Percentiles rank a stretch among this genome's conserved stretches.
phyloP scores from a whole-genome alignment of 208 protist species.

The Trypanosoma mega region DNA sequence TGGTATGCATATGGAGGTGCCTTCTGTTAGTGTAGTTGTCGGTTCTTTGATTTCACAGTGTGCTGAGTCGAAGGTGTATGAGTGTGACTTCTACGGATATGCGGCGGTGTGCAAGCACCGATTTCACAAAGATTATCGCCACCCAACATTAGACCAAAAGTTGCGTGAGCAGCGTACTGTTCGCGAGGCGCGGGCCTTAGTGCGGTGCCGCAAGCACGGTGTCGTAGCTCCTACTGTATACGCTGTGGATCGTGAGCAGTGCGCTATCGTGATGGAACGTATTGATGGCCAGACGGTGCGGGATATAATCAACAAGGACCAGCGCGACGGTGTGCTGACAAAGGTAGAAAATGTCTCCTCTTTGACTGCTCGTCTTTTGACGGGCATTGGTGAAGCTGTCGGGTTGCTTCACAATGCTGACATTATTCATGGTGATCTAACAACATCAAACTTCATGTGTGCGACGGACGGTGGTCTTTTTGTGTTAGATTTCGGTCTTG shows the following conservation, averaged over 20 bases:
- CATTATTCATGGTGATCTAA: constrained; percentile 97
- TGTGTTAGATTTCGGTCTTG: constrained; percentile 98
- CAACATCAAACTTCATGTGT: constrained; percentile 97
- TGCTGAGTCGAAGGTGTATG: constrained; percentile 80
- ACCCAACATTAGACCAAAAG: constrained; percentile 64
- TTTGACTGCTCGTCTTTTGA: constrained; percentile 35
- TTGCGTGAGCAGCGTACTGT: constrained; percentile 78
- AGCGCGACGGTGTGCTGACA: constrained; percentile 5
- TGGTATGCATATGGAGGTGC: constrained; percentile 25
- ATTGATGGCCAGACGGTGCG: constrained; percentile 71
- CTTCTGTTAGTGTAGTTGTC: constrained; percentile 6
- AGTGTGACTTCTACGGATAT: constrained; percentile 56
- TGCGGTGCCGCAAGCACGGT: constrained; percentile 54
- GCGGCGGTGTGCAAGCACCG: constrained; percentile 71
- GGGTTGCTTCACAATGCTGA: constrained; percentile 88
- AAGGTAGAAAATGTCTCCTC: constrained; percentile 21
- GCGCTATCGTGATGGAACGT: constrained; percentile 79
- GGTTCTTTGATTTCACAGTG: constrained; percentile 56
- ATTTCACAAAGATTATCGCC: constrained; percentile 77
- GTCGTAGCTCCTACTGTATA: constrained; percentile 66
- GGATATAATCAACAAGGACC: constrained; percentile 49
- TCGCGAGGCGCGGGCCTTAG: constrained; percentile 71
- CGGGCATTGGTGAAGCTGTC: constrained; percentile 87
- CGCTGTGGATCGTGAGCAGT: constrained; percentile 46
- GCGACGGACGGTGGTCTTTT: constrained; percentile 40